phyloP scores from a whole-genome alignment of 805 yeast genomes.

The Candida odintsovae region DNA sequence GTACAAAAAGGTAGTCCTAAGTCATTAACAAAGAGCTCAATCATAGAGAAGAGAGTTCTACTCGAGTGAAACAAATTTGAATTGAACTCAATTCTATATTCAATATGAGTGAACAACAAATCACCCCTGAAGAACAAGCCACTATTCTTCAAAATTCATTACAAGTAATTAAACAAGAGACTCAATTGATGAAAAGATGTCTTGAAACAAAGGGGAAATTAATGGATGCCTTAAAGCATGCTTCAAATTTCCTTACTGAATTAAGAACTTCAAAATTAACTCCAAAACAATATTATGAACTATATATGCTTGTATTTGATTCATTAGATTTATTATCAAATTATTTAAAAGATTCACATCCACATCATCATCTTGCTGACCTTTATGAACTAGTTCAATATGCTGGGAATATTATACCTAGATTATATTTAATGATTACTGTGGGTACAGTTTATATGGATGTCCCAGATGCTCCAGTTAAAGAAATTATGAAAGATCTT shows the following conservation, averaged over 20 bases:
- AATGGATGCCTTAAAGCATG: constrained; percentile 85
- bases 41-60: background rate
- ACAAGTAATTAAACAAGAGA: constrained; percentile 59
- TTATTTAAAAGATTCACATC: constrained; percentile 62
- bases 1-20: too few species aligned
- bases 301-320: constrained; percentile 80
- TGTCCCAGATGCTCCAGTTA: constrained; percentile 68
- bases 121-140: constrained; percentile 23
- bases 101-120: background rate
- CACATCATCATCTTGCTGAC: constrained; percentile 75
- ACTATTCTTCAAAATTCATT: constrained; percentile 38
- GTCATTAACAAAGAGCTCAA: too few species aligned
- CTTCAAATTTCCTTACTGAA: constrained; percentile 76
- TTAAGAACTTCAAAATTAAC: constrained; percentile 67
- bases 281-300: constrained; percentile 91
- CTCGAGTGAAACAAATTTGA: too few species aligned
- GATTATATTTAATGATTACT: constrained; percentile 90
- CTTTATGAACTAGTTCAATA: constrained; percentile 93
- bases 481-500: constrained; percentile 91
- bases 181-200: constrained; percentile 68
- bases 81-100: too few species aligned
- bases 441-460: constrained; percentile 89
- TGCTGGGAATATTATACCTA: constrained; percentile 88
- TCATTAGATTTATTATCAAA: constrained; percentile 63
- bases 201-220: constrained; percentile 56